phyloP scores from a whole-genome alignment of 306 rosid species.

The Lotus japonicus region DNA sequence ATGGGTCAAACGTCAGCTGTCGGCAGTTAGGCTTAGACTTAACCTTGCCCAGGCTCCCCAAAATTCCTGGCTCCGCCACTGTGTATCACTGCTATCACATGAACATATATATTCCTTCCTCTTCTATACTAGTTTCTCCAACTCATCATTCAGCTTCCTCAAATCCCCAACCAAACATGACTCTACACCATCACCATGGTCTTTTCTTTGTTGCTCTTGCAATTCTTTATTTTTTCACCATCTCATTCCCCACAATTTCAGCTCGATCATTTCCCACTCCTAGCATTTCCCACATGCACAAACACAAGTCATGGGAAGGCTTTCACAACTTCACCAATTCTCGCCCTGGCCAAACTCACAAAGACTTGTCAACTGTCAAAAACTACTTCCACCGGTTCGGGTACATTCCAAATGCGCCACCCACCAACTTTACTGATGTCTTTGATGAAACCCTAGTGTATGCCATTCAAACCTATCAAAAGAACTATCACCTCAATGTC shows the following conservation, averaged over 20 bases:
- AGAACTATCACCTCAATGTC: slow-evolving; percentile 74
- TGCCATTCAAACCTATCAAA: slow-evolving; percentile 55
- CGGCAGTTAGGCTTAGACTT: too few relatives aligned
- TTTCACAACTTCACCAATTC: slow-evolving; percentile 50
- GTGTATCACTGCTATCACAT: too few relatives aligned
- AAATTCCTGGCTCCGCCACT: too few relatives aligned
- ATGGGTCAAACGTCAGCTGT: too few relatives aligned
- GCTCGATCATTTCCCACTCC: too few relatives aligned
- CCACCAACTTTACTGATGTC: slow-evolving; percentile 47
- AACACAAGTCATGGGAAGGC: slow-evolving; percentile 37
- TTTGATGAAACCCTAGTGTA: slow-evolving; percentile 50
- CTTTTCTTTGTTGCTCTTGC: background rate
- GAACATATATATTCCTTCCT: too few relatives aligned
- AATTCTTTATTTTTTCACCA: background rate
- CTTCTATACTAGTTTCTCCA: too few relatives aligned
- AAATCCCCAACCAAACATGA: background rate
- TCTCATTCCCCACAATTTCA: background rate
- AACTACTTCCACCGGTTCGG: slow-evolving; percentile 61
- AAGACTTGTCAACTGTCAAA: slow-evolving; percentile 61
- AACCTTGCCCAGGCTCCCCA: too few relatives aligned
- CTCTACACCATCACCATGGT: background rate
- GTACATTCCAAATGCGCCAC: slow-evolving; percentile 47
- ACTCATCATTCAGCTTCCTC: too few relatives aligned
- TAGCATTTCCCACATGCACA: too few relatives aligned
- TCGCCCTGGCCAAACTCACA: slow-evolving; percentile 28